A percentile compares a stretch with the other conserved stretches of the same genome.
phyloP scores from a whole-genome alignment of 1,284 basidiomycete genomes.

The Pseudozyma thailandica region DNA sequence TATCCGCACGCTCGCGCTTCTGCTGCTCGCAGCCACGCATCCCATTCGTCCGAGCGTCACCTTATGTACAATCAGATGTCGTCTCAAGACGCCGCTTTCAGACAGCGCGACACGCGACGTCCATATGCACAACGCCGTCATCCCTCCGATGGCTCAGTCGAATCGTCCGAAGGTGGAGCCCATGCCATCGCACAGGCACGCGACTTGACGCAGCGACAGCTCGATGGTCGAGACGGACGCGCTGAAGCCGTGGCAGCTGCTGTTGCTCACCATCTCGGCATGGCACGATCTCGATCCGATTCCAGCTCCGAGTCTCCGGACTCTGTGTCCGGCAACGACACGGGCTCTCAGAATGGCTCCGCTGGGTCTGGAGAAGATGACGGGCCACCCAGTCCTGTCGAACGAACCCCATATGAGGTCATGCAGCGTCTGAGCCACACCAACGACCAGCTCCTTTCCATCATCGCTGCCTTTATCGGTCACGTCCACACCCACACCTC shows the following conservation, averaged over 20 bases:
- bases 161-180: constrained; percentile 33
- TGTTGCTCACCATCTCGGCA: constrained; percentile 28
- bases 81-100: constrained; percentile 8
- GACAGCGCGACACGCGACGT: constrained; percentile 29
- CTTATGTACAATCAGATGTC: constrained; percentile 10
- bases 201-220: constrained; percentile 36
- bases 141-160: constrained; percentile 41
- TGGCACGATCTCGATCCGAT: constrained; percentile 39
- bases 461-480: constrained; percentile 95
- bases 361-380: constrained; percentile 73
- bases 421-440: constrained; percentile 71
- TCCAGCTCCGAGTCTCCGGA: constrained; percentile 53
- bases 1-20: constrained; percentile 34
- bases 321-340: constrained; percentile 41
- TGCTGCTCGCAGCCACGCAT: constrained; percentile 13
- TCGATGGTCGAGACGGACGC: constrained; percentile 24
- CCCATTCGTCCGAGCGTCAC: constrained; percentile 22
- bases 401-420: constrained; percentile 75
- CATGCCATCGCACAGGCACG: constrained; percentile 38
- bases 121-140: constrained; percentile 34
- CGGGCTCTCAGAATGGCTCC: constrained; percentile 74
- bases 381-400: constrained; percentile 74
- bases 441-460: constrained; percentile 79
- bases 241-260: constrained; percentile 23
- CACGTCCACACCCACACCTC: constrained; percentile 93